Evolutionary conservation across 257 asterid genomes (phyloP), one percentile per base, ranked within the genome.

Genomic region (Voacanga thouarsii): DNA sequence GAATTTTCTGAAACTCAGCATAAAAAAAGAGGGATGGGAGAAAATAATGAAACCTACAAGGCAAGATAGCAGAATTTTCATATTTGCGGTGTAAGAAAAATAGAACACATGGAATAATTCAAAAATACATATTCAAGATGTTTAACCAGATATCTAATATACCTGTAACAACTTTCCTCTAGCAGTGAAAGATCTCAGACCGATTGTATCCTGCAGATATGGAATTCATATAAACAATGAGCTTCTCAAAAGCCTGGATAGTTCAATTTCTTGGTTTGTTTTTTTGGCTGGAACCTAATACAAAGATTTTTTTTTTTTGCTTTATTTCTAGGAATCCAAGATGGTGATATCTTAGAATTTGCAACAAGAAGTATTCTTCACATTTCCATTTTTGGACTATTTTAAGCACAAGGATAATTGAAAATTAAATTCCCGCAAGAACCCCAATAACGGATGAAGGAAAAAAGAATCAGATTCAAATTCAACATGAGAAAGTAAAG

Each of bases 131-230:
- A 51, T 23, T 74, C 44, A 37, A 66, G 57, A 28, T 44, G 15
- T 51, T 21, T 11, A 45, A 65, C 21, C 23, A 24, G 15, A 68
- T 15, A 45, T 15, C 24, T 82, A 69, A 33, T 79, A 72, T 84
- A 94, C 99, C 98, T 96, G 99, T 74, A 96, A 83, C 80, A 94
- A 83, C 88, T 96, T 96, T 72, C 99, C 99, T 44, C 98, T 98
- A 87, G 99, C 98, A 76, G 99, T 94, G 82, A 96, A 89, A 75
- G 99, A 96, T 87, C 99, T 87, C 80, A 94, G 85, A 81, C 99
- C 99, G 82, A 96, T 89, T 45, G 97, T 87, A 85, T 94, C 98
- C 99, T 96, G 90, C 83, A 82, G 74, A 80, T n/a, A n/a, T n/a
- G 79, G 76, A 44, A 64, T 75, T 47, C 56, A 61, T n/a, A 24